Conservation (phyloP, 2,329 filamentous ascomycete species). For the Colletotrichum agaves region DNA sequence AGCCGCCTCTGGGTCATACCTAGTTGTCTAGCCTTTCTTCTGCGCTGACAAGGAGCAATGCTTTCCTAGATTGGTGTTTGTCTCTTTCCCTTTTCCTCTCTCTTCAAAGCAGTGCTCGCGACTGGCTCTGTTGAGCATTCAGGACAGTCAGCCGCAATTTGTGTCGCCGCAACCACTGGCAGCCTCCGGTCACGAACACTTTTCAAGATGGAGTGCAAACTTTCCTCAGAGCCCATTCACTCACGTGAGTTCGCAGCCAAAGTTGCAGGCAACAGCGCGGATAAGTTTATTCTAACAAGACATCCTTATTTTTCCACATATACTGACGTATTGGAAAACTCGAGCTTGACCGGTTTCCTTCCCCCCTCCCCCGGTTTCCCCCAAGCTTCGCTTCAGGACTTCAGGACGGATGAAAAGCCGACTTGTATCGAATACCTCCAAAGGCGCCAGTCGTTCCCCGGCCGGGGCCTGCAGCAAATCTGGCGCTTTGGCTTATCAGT, state of each 20-base stretch:
- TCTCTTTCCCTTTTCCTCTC: too few species aligned
- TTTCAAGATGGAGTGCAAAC: too few species aligned
- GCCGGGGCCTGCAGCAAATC: conserved; percentile 32
- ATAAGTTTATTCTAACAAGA: neutral
- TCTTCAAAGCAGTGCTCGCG: neutral
- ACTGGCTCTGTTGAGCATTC: neutral
- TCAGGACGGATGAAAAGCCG: neutral
- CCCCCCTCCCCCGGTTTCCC: neutral
- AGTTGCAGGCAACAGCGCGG: too few species aligned
- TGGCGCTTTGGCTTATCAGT: conserved; percentile 38
- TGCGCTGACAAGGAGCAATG: neutral
- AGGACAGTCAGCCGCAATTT: too few species aligned
- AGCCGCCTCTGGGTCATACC: neutral
- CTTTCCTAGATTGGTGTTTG: neutral
- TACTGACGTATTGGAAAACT: conserved; percentile 16
- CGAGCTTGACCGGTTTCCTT: neutral
- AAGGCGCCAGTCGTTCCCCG: conserved; percentile 4
- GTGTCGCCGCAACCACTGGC: too few species aligned
- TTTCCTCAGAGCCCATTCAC: too few species aligned
- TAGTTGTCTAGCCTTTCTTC: neutral
- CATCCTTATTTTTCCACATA: neutral
- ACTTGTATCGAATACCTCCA: conserved; percentile 20
- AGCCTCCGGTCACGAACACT: too few species aligned
- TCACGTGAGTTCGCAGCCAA: too few species aligned
- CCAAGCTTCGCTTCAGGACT: conserved; percentile 1